Evolutionary conservation across 202 grass and related monocot species (phyloP), one percentile per base, ranked within the genome.

Genomic region (Brachypodium distachyon): DNA sequence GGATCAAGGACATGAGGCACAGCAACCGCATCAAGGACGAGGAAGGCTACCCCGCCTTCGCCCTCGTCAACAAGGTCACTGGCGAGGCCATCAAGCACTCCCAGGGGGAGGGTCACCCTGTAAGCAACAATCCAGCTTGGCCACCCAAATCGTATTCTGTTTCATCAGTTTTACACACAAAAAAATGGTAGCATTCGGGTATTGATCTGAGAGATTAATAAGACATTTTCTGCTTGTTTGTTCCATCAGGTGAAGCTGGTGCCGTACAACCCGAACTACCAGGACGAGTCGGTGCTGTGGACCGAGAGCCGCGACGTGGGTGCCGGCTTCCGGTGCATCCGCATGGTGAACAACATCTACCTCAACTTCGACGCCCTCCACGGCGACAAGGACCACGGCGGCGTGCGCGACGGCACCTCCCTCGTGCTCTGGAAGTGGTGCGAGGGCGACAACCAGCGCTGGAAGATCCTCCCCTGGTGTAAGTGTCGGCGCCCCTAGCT

Each of bases 361-460:
- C 79, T 97, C 64, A 97, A 97, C 84, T 93, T 97, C 58, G 93
- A 97, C 39, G 93, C 90, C 22, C 54, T 79, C 7, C 83, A 97
- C 38, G 93, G 93, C 34, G 90, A 97, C 70, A 87, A 93, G 83
- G 87, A 93, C 22, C 93, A 97, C 60, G 88, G 93, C 34, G 90
- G 93, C 5, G 93, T 97, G 28, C 88, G 59, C 61, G 93, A 97
- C 80, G 93, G 93, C 89, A 97, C 91, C 48, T 63, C 36, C 76
- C 8, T 97, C 38, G 94, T 84, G 49, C 94, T 97, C 64, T 94
- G 94, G 88, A 89, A 94, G 82, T 97, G 94, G 94, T 87, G 89
- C 86, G 90, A 97, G 84, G 94, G 94, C 31, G 89, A 97, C 73
- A 97, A 97, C 86, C 94, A 97, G 84, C 90, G 91, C 67, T 97